phyloP scores from a whole-genome alignment of 345 rosid species.

The Microcos paniculata region DNA sequence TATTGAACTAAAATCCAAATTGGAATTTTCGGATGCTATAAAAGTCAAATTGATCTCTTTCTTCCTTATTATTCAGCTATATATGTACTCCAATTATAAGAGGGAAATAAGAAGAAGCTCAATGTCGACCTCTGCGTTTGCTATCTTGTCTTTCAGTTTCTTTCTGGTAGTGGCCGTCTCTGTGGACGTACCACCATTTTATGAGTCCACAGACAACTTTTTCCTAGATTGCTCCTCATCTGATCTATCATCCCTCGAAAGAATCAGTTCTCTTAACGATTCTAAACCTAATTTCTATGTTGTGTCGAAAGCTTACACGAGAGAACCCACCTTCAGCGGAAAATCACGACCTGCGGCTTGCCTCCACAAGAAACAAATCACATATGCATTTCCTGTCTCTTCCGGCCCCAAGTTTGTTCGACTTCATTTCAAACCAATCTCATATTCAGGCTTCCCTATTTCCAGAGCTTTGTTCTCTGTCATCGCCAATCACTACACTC shows the following conservation, averaged over 20 bases:
- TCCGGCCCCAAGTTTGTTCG: slow-evolving; percentile 36
- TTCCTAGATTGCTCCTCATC: slow-evolving; percentile 1
- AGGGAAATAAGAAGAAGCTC: background rate
- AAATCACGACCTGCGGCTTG: background rate
- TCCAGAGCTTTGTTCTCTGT: slow-evolving; percentile 57
- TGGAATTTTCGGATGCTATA: background rate
- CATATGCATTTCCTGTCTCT: slow-evolving; percentile 19
- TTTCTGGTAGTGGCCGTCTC: background rate
- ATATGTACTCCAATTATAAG: background rate
- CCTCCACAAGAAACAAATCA: slow-evolving; percentile 3
- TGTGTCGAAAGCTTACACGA: background rate
- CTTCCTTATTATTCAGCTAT: too few relatives aligned
- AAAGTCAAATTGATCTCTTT: too few relatives aligned
- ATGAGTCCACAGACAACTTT: background rate
- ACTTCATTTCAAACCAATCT: slow-evolving; percentile 60
- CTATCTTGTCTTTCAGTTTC: background rate
- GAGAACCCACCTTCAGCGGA: background rate
- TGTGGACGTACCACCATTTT: background rate
- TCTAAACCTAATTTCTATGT: background rate
- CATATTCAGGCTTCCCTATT: slow-evolving; percentile 42
- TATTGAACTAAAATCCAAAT: background rate
- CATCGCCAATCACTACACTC: slow-evolving; percentile 44
- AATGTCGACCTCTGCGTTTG: background rate
- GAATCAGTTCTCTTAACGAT: background rate
- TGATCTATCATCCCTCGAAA: background rate